Base-by-base conservation (phyloP, 139 green algal species). In the Zygnema circumcarinatum region DNA sequence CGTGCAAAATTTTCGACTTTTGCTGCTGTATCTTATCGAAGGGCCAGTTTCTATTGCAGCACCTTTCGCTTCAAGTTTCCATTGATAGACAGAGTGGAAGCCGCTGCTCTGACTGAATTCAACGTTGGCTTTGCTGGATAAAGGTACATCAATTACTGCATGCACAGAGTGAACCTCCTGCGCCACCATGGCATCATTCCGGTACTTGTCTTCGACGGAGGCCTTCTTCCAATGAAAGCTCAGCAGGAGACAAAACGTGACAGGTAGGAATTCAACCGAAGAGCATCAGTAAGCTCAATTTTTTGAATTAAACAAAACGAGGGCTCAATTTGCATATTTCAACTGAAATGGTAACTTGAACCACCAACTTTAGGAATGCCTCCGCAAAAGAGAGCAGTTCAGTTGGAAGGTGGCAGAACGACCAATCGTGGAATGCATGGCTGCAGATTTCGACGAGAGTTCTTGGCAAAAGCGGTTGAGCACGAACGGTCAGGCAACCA, bases 151-250 rank as follows among this genome's bases (percentile, higher is more conserved):
- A 36, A 86, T 0, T 99, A 97, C 91, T 98, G 95, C 86, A 93
- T 99, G 92, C 89, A 92, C 0, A 90, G 94, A 0, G 86, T 98
- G 0, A 83, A 97, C 22, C 82, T 98, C 81, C 88, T 99, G 42
- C 85, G 79, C 11, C 35, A 79, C 11, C 67, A 93, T 79, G 96
- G 95, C 0, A 92, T 99, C 0, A 87, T 90, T 1, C 96, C 96
- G 0, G 38, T 98, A 1, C 80, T 99, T 0, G 94, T 99, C 16
- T 98, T 99, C 88, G 97, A 99, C 86, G 97, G 97, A 7, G 96
- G 94, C 16, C 84, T 87, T 3, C 92, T 99, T 68, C 97, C 97
- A 2, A 94, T 95, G 78, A 99, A 99, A 84, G 89, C 75, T 0
- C 90, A 94, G 0, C 96, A 99, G 84, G 95, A 99, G 90, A 89